phyloP scores from a whole-genome alignment of 2,329 filamentous ascomycete genomes.

The Blastomyces percursus region DNA sequence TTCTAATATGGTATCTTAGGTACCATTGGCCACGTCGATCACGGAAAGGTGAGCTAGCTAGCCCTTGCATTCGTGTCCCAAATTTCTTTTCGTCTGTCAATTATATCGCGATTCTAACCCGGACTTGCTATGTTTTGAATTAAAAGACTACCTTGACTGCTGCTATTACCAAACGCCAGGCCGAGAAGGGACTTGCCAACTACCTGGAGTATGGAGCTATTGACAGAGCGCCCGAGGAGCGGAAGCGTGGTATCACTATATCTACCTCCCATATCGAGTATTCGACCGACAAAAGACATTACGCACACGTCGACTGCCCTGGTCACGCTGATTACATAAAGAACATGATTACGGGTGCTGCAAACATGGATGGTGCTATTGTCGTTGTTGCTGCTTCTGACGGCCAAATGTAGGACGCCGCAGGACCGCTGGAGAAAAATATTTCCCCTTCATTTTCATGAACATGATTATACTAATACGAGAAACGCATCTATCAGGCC shows the following conservation, averaged over 20 bases:
- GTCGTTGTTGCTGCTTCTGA: constrained; percentile 98
- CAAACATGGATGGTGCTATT: constrained; percentile 98
- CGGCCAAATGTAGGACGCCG: constrained; percentile 67
- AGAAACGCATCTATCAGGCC: constrained; percentile 43
- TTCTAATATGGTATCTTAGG: constrained; percentile 37
- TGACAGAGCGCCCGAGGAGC: constrained; percentile 98
- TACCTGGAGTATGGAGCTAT: constrained; percentile 98
- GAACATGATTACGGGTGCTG: constrained; percentile 99
- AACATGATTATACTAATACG: not conserved
- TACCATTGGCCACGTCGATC: constrained; percentile 98
- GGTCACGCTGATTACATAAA: constrained; percentile 99
- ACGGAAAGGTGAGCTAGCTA: constrained; percentile 66
- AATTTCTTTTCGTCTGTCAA: not conserved
- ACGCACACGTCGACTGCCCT: constrained; percentile 99
- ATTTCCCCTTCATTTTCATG: not conserved
- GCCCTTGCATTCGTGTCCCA: not conserved
- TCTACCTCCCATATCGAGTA: constrained; percentile 98
- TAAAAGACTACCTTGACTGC: constrained; percentile 91
- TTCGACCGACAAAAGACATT: constrained; percentile 84
- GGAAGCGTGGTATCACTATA: constrained; percentile 99
- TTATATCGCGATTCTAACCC: constrained; percentile 9
- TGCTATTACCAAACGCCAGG: constrained; percentile 96
- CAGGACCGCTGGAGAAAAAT: not conserved
- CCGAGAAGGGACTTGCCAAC: constrained; percentile 83
- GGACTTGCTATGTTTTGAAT: constrained; percentile 15